Conservation (phyloP, 805 yeast species). For the Debaryomyces maramus region DNA sequence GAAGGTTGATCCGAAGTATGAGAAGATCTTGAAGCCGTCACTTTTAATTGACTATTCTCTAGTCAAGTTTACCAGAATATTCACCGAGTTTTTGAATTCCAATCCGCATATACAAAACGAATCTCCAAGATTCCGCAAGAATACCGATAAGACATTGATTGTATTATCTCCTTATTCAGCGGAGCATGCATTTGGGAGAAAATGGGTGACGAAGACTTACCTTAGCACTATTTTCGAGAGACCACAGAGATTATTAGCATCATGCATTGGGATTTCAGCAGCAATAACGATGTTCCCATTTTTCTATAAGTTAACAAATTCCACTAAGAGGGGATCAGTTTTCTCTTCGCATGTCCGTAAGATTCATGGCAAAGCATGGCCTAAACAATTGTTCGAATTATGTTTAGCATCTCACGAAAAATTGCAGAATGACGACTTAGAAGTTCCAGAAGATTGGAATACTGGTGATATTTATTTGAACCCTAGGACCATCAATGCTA, state of each 20-base stretch:
- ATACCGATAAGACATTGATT: constrained; percentile 52
- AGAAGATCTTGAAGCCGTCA: constrained; percentile 34
- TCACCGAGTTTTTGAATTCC: constrained; percentile 42
- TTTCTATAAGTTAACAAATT: constrained; percentile 49
- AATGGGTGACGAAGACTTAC: constrained; percentile 73
- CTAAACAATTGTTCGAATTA: constrained; percentile 52
- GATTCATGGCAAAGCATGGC: constrained; percentile 79
- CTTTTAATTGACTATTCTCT: constrained; percentile 36
- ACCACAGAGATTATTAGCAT: constrained; percentile 76
- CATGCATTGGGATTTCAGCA: constrained; percentile 75
- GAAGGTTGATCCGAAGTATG: constrained; percentile 21
- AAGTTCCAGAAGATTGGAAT: constrained; percentile 81
- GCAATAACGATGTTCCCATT: constrained; percentile 70
- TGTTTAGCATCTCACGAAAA: constrained; percentile 60
- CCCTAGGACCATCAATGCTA: constrained; percentile 63
- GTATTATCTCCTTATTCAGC: constrained; percentile 69
- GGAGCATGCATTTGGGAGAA: constrained; percentile 70
- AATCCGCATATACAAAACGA: constrained; percentile 43
- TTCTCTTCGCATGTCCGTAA: constrained; percentile 59
- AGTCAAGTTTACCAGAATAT: constrained; percentile 40
- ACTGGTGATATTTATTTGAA: constrained; percentile 78
- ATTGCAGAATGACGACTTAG: constrained; percentile 54
- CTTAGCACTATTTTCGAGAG: constrained; percentile 73
- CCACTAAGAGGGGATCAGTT: constrained; percentile 49
- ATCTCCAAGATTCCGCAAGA: constrained; percentile 36